phyloP scores from a whole-genome alignment of 2,329 filamentous ascomycete species.

The Cladosporium cucumerinum region DNA sequence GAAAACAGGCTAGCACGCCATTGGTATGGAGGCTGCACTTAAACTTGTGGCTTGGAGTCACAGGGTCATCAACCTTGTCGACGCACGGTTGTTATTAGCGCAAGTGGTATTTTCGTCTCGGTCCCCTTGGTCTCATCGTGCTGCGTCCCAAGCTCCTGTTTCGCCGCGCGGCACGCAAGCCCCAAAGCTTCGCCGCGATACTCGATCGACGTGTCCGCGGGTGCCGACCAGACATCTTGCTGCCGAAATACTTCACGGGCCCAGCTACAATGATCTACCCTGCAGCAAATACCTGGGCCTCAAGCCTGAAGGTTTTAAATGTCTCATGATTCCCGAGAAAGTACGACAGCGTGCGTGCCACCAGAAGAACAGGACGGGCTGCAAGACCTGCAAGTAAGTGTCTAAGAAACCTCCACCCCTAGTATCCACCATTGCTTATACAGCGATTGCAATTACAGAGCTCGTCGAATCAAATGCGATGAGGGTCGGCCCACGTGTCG shows the following conservation, averaged over 20 bases:
- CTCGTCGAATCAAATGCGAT: conserved; percentile 18
- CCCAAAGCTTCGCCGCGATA: not conserved
- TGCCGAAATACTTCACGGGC: not conserved
- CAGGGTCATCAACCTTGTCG: not conserved
- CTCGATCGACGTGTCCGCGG: not conserved
- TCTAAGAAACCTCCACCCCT: not conserved
- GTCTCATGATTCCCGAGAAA: conserved; percentile 1
- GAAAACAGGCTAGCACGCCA: not conserved
- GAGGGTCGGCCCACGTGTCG: conserved; percentile 16
- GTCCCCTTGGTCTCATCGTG: not conserved
- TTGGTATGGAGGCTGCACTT: not conserved
- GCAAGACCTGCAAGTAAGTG: conserved; percentile 9
- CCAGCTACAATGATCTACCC: not conserved
- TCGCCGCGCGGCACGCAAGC: conserved; percentile 1
- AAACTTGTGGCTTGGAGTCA: not conserved
- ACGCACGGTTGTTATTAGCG: not conserved
- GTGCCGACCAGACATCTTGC: not conserved
- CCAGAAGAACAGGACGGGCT: conserved; percentile 7
- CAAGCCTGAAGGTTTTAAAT: not conserved
- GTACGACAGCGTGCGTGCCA: conserved; percentile 2
- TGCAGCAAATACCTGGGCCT: not conserved
- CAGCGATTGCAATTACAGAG: not conserved
- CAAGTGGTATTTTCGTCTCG: not conserved
- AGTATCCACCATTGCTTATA: not conserved
- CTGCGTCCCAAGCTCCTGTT: not conserved